These are phyloP conservation scores for Nicotiana tomentosiformis DNA, from an alignment of 257 asterid species.

Conservation along the genomic window DNA sequence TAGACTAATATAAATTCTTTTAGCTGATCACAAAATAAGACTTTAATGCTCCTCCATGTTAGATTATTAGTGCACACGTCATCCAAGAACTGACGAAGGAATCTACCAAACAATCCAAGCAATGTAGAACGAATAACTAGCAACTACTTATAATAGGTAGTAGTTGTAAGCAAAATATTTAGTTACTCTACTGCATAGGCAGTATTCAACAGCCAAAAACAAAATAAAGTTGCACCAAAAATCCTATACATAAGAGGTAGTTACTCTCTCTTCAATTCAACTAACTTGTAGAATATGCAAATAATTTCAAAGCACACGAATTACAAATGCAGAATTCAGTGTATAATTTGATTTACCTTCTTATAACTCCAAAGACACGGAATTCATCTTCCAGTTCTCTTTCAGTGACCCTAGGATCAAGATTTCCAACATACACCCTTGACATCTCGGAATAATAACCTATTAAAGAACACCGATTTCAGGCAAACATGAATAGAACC, in stretches of 20 bases:
- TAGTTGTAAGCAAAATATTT: neutral
- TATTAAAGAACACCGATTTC: neutral
- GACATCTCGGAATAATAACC: slow-evolving; percentile 51
- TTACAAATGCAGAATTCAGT: neutral
- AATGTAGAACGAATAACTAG: neutral
- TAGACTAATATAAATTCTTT: neutral
- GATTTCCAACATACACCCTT: slow-evolving; percentile 73
- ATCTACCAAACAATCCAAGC: neutral
- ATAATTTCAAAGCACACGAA: neutral
- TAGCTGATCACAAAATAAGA: neutral
- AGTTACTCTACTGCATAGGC: neutral
- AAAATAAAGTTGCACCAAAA: neutral
- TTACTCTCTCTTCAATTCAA: too few relatives aligned
- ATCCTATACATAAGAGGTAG: neutral
- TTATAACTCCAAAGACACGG: slow-evolving; percentile 70
- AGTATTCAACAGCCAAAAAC: neutral
- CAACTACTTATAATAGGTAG: neutral
- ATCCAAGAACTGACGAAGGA: neutral
- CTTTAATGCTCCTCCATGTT: neutral
- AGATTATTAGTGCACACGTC: neutral
- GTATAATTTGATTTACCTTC: slow-evolving; percentile 45
- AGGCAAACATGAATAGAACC: neutral
- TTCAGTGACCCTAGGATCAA: slow-evolving; percentile 86
- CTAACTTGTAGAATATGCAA: too few relatives aligned
- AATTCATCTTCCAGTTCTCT: slow-evolving; percentile 92